These are phyloP conservation scores for Fusarium torulosum DNA, from an alignment of 2,329 filamentous ascomycete genomes.

Conservation along the genomic window DNA sequence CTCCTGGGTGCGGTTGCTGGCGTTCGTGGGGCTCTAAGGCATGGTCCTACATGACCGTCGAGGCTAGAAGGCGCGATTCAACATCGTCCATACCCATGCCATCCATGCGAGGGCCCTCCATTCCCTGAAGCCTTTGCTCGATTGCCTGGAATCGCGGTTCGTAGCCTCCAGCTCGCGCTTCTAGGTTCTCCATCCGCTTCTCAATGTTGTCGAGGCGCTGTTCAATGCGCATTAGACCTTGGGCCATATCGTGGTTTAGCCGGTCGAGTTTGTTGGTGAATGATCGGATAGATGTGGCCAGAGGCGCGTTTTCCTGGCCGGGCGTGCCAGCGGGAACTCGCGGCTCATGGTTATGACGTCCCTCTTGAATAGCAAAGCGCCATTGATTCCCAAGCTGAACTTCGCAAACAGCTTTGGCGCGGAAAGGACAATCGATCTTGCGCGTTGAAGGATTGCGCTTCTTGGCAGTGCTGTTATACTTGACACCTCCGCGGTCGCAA, in stretches of 20 bases:
- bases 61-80: slow-evolving; percentile 59
- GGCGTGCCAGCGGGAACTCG: slow-evolving; percentile 66
- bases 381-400: slow-evolving; percentile 73
- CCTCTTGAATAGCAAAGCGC: slow-evolving; percentile 72
- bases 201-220: slow-evolving; percentile 64
- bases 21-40: slow-evolving; percentile 29
- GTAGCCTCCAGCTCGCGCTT: slow-evolving; percentile 58
- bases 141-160: slow-evolving; percentile 61
- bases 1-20: slow-evolving; percentile 28
- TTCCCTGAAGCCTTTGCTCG: slow-evolving; percentile 57
- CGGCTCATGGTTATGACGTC: slow-evolving; percentile 72
- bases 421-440: slow-evolving; percentile 74
- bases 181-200: slow-evolving; percentile 67
- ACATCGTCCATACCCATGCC: slow-evolving; percentile 61
- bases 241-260: slow-evolving; percentile 67
- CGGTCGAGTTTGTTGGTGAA: slow-evolving; percentile 72
- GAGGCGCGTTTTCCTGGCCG: slow-evolving; percentile 68
- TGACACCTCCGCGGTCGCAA: slow-evolving; percentile 73
- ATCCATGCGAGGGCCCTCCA: slow-evolving; percentile 59
- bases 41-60: slow-evolving; percentile 57
- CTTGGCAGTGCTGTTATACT: slow-evolving; percentile 74
- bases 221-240: slow-evolving; percentile 65
- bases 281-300: slow-evolving; percentile 69
- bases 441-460: slow-evolving; percentile 73
- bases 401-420: slow-evolving; percentile 73